Evolutionary conservation across 495 filamentous ascomycete genomes (phyloP), one percentile per base, ranked within the genome.

Genomic region (Staphylotrichum tortipilum): DNA sequence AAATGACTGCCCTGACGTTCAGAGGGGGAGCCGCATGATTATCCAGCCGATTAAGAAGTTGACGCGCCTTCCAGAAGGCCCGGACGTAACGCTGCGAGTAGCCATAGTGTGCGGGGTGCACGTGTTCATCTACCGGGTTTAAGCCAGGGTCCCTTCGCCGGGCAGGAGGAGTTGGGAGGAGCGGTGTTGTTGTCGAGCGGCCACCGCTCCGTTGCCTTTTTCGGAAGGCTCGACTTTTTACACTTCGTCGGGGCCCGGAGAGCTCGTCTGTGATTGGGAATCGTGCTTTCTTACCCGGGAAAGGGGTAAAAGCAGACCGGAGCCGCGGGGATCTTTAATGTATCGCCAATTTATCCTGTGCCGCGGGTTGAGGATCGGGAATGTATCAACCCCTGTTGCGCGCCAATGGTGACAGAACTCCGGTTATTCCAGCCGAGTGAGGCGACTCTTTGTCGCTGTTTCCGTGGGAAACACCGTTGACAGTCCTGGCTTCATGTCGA

Each of bases 221-320:
- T 9, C 23, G 39, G 39, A 17, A 2, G n/a, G 19, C 10, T 29
- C 19, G 44, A 45, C 23, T 46, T 49, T 52, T 54, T 55, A 58
- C 51, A 51, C 55, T 52, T 50, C 10, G 15, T 36, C 48, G 40
- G 52, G 23, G 30, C 1, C 28, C 15, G 10, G 18, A 14, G 9
- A 29, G 26, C 40, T 30, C 0, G 1, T n/a, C 14, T 14, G 2
- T 34, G 1, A 45, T 45, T 35, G 19, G 43, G 24, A 9, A 21
- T 12, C 12, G 8, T 9, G 14, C 8, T 14, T 35, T 9, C 6
- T 21, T 21, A 21, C 10, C 41, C 10, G 41, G 26, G 4, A 18
- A 18, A n/a, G 30, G 30, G 23, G 34, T 34, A 45, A 45, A 34
- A 15, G 12, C 11, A 22, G 21, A 10, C 41, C 17, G 41, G 26